Percentiles rank a stretch among this genome's conserved stretches.
These are phyloP conservation scores for Yarrowia osloensis DNA, from an alignment of 805 yeast species.

Conservation along the genomic window DNA sequence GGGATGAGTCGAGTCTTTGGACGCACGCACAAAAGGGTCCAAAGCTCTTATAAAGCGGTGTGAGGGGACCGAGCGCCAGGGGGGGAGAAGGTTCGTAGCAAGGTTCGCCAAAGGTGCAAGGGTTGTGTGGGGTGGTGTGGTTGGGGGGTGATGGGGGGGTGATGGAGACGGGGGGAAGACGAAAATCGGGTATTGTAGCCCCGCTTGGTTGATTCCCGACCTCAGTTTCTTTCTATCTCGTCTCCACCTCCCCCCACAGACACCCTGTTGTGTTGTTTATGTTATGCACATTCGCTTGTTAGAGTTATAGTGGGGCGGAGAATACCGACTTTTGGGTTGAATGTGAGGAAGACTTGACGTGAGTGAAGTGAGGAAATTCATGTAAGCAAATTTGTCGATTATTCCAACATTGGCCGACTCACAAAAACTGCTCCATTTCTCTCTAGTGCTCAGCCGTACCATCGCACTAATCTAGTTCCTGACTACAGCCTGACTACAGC, in stretches of 20 bases:
- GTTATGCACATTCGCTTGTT: conserved; percentile 24
- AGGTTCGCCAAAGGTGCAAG: background rate
- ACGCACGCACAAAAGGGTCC: background rate
- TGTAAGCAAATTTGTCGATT: too few species aligned
- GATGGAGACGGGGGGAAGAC: background rate
- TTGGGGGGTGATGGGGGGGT: background rate
- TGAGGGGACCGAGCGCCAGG: conserved; percentile 7
- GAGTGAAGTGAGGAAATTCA: too few species aligned
- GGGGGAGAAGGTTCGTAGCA: conserved; percentile 9
- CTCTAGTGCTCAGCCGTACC: conserved; percentile 1
- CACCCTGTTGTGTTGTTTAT: background rate
- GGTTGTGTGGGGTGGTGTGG: conserved; percentile 2
- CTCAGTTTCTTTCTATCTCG: background rate
- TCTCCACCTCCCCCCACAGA: background rate
- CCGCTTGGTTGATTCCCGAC: background rate
- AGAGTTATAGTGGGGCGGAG: conserved; percentile 25
- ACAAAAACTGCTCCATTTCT: too few species aligned
- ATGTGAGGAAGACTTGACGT: too few species aligned
- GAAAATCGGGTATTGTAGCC: background rate
- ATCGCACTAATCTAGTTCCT: too few species aligned
- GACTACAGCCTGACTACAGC: too few species aligned
- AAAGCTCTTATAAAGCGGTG: conserved; percentile 13
- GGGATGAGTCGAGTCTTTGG: background rate
- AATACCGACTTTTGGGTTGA: conserved; percentile 4
- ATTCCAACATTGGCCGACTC: too few species aligned